These are phyloP conservation scores for Solanum chiquidenum DNA, from an alignment of 257 asterid species.

Conservation along the genomic window DNA sequence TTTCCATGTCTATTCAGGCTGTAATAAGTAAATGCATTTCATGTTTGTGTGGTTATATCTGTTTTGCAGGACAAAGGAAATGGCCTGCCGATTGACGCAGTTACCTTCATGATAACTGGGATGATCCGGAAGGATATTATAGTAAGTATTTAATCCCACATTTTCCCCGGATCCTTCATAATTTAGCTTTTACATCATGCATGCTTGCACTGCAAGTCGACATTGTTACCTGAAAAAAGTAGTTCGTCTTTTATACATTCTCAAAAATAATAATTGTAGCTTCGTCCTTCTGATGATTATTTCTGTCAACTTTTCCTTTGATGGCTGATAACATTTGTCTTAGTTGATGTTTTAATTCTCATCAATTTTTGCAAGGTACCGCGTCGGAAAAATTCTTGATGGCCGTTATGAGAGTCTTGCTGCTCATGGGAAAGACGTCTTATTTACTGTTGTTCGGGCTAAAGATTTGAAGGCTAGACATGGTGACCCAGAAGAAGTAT, in stretches of 20 bases:
- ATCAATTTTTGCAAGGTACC: conserved; percentile 40
- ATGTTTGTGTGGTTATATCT: neutral
- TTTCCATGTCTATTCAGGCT: neutral
- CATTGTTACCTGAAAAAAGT: neutral
- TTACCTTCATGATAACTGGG: too few relatives aligned
- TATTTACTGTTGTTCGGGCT: conserved; percentile 89
- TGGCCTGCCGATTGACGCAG: conserved; percentile 39
- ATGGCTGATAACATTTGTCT: neutral
- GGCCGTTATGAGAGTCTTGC: conserved; percentile 38
- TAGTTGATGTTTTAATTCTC: neutral
- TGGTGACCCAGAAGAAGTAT: conserved; percentile 76
- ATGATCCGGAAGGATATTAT: neutral
- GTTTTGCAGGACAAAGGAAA: too few relatives aligned
- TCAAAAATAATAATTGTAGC: too few relatives aligned
- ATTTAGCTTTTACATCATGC: neutral
- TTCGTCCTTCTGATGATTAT: neutral
- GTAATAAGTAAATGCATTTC: neutral
- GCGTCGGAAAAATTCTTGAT: conserved; percentile 89
- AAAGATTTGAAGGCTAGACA: conserved; percentile 73
- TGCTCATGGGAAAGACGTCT: conserved; percentile 94
- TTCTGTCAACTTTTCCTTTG: neutral
- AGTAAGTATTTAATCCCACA: conserved; percentile 23
- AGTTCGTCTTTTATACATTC: neutral
- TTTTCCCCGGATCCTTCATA: neutral
- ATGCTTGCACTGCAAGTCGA: neutral